Evolutionary conservation across 371 early-diverging fungal species (phyloP), one percentile per base, ranked within the genome.

Genomic region (Lichtheimia corymbifera): DNA sequence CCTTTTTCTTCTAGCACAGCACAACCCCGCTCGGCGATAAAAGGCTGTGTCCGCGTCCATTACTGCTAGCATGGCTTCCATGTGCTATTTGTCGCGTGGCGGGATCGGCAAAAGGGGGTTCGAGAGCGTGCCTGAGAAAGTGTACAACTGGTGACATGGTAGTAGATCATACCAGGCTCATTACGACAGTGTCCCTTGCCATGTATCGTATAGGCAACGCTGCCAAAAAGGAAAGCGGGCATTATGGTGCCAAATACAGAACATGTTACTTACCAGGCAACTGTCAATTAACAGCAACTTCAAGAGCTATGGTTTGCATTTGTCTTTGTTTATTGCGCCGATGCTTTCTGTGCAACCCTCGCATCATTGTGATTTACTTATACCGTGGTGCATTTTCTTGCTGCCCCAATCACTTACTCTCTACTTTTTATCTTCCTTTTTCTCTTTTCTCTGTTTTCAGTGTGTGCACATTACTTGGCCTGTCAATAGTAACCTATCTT

Each of bases 271-370:
- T 22, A 18, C 22, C 47, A 47, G 47, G 47, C n/a, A 47, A 47
- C 47, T 47, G 18, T 18, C 47, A 47, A 47, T 47, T 47, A 47
- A 47, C 35, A 35, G 35, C 35, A 35, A 35, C 35, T 35, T 35
- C 11, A 11, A 35, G 35, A 35, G 35, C 35, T 47, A 47, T 18
- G n/a, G 18, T 47, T 17, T 47, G 22, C 47, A 47, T 47, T 47
- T 22, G 47, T 47, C 47, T 22, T 18, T 47, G 47, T 47, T 47
- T 47, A 47, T 47, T 47, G 47, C 47, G 47, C 47, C 47, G 47
- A 47, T 47, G 22, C 47, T 47, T 47, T 7, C 12, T 47, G 47
- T 47, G 22, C 47, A n/a, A 47, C 47, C 4, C 5, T 18, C n/a
- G 18, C 47, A 22, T 47, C 47, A 47, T 47, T n/a, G 47, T 18